Base-by-base conservation (phyloP, 2,329 filamentous ascomycete species). In the Fusarium caatingaense region DNA sequence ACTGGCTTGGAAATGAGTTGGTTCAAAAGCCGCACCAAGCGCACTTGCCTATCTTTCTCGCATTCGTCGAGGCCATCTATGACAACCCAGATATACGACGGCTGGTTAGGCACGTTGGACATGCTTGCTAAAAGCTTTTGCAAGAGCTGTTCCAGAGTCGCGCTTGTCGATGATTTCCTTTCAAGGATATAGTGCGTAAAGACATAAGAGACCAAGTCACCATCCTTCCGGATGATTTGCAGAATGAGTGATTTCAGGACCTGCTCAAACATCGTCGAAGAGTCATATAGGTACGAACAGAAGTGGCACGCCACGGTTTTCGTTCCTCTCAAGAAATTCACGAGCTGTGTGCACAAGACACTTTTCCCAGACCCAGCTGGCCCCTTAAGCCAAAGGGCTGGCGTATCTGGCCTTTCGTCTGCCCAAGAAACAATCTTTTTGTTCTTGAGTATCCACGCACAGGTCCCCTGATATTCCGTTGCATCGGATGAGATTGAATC, bases 51-150 rank as follows among this genome's bases (percentile, higher is more conserved):
- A 1, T 63, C 57, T 1, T 15, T 20, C 0, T 64, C 59, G 8
- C 69, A 72, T 13, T 72, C 68, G 2, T 69, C 56, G 0, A 73
- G 40, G 6, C 67, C 65, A 25, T 73, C 69, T 13, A 73, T 46
- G 1, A 71, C 16, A 1, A 69, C 3, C 59, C 60, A 71, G 0
- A 60, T 20, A 27, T 60, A 71, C 5, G 59, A 40, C 6, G 9
- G n/a, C 8, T 65, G 28, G 1, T 25, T 53, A 1, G 55, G 41
- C 2, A 56, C 28, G 5, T 11, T 51, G 5, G 54, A 64, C 16
- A 69, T 50, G 5, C 42, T 67, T 20, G 11, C 10, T 1, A 71
- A 16, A 4, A 69, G 55, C 0, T 40, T 67, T 8, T 62, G 32
- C 2, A 73, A 0, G 0, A 73, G 54, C 2, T 60, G 50, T 8